Evolutionary conservation across 345 rosid genomes (phyloP).

Genomic region (Reutealis trisperma): DNA sequence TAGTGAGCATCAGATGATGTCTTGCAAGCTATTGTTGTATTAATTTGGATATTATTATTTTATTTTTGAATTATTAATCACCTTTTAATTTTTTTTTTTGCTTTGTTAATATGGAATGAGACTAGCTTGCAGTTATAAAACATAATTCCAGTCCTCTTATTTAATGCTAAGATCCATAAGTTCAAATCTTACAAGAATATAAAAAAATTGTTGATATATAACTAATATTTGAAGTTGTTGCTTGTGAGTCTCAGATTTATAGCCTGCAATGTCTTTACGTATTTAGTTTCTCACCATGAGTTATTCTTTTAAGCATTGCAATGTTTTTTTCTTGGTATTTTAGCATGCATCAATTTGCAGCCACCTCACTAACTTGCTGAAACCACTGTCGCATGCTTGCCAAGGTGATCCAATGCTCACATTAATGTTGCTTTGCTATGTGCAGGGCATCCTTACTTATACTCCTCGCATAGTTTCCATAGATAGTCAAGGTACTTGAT

Average conservation of each 20-base stretch:
- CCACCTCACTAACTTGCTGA: background rate
- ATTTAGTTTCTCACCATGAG: background rate
- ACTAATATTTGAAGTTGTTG: background rate
- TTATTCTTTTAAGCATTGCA: background rate
- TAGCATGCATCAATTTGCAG: background rate
- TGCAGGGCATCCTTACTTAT: conserved; percentile 71
- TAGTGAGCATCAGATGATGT: background rate
- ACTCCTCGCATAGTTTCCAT: conserved; percentile 86
- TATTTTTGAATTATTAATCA: background rate
- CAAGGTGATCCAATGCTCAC: background rate
- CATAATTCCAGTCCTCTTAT: background rate
- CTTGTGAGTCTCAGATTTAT: background rate
- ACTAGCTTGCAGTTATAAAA: background rate
- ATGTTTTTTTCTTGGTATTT: background rate
- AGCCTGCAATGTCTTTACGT: background rate
- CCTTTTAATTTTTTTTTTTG: background rate
- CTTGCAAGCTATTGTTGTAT: background rate
- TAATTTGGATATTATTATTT: background rate
- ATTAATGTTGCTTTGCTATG: conserved; percentile 3
- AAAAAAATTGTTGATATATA: background rate
- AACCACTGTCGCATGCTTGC: background rate
- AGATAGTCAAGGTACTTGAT: conserved; percentile 66
- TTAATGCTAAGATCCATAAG: background rate
- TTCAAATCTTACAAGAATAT: background rate
- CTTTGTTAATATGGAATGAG: background rate